Evolutionary conservation across 768 basidiomycete species (phyloP).

Genomic region (Pisolithus tinctorius): DNA sequence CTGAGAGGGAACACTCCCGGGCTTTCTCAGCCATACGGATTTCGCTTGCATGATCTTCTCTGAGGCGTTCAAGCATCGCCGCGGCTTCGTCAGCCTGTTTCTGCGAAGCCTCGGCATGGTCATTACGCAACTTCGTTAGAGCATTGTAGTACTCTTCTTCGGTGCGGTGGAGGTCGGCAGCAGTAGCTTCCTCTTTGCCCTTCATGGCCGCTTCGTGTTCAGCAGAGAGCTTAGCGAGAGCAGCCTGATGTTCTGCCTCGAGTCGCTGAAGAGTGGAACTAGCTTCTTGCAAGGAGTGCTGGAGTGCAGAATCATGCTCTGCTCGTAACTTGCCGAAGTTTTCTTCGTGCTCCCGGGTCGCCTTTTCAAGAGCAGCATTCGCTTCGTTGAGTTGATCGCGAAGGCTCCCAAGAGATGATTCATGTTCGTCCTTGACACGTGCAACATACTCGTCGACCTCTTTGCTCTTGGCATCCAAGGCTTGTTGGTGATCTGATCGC

Average conservation of each 20-base stretch:
- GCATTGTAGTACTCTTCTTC: conserved; percentile 81
- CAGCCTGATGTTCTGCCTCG: conserved; percentile 48
- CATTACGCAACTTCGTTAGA: conserved; percentile 65
- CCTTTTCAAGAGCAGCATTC: conserved; percentile 36
- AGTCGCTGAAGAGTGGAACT: conserved; percentile 41
- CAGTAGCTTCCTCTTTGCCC: conserved; percentile 54
- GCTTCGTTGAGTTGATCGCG: conserved; percentile 40
- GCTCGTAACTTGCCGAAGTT: conserved; percentile 50
- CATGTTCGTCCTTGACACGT: conserved; percentile 46
- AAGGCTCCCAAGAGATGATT: conserved; percentile 30
- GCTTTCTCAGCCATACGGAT: conserved; percentile 71
- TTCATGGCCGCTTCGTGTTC: conserved; percentile 54
- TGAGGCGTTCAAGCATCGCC: conserved; percentile 60
- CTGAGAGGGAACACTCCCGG: conserved; percentile 65
- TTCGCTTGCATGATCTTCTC: conserved; percentile 70
- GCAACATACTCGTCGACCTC: conserved; percentile 38
- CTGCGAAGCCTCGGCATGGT: conserved; percentile 62
- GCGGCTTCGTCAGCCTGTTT: conserved; percentile 54
- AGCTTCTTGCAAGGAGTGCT: conserved; percentile 48
- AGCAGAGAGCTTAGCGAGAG: conserved; percentile 38
- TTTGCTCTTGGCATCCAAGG: conserved; percentile 33
- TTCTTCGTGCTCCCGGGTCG: conserved; percentile 52
- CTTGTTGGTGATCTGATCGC: conserved; percentile 37
- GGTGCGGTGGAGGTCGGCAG: conserved; percentile 53
- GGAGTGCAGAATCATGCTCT: conserved; percentile 50